phyloP scores from a whole-genome alignment of 257 asterid species.

The Euphrasia confusa region DNA sequence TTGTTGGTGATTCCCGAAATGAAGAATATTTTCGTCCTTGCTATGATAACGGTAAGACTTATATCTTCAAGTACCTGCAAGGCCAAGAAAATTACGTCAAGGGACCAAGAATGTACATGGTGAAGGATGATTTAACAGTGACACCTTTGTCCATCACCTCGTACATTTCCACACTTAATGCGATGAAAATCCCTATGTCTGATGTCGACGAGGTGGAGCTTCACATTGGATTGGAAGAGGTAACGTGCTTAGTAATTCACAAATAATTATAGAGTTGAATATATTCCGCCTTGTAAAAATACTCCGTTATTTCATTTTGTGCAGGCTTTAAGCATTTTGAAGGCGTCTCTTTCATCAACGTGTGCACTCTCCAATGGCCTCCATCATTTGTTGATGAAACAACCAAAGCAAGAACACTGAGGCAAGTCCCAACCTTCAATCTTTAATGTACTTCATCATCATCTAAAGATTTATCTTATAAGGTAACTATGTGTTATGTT shows the following conservation, averaged over 20 bases:
- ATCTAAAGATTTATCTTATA: too few relatives aligned
- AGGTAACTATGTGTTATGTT: too few relatives aligned
- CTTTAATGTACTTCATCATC: too few relatives aligned
- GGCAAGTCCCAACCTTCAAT: too few relatives aligned
- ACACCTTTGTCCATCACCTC: conserved; percentile 2
- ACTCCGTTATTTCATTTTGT: neutral
- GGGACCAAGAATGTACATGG: conserved; percentile 14
- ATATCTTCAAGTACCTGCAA: neutral
- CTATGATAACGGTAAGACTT: too few relatives aligned
- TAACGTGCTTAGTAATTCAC: neutral
- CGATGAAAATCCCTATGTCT: conserved; percentile 5
- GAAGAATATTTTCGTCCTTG: conserved; percentile 1
- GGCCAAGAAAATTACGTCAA: neutral
- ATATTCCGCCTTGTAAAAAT: too few relatives aligned
- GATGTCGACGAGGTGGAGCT: conserved; percentile 7
- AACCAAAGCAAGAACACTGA: neutral
- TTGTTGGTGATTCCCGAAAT: too few relatives aligned
- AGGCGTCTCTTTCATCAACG: conserved; percentile 20
- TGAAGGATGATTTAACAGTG: conserved; percentile 23
- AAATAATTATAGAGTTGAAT: too few relatives aligned
- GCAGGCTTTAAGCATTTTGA: conserved; percentile 24
- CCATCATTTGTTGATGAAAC: neutral
- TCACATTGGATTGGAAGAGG: conserved; percentile 14
- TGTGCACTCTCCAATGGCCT: conserved; percentile 3
- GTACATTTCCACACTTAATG: neutral